Conservation (phyloP, 345 rosid species). For the Syzygium aromaticum region DNA sequence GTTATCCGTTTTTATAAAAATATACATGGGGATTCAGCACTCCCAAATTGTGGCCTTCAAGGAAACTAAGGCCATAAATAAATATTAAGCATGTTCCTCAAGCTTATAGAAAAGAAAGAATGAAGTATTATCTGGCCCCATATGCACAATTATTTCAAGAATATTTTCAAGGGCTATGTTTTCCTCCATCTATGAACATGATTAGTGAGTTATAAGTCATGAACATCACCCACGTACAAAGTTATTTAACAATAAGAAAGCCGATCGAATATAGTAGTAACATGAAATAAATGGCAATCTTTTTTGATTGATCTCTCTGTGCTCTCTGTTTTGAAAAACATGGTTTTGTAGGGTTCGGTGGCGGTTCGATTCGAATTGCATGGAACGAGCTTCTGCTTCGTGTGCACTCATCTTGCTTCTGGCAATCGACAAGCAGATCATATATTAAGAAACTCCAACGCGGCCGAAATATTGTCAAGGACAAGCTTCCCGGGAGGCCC, state of each 20-base stretch:
- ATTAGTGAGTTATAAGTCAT: not conserved
- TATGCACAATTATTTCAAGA: not conserved
- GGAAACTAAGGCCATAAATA: not conserved
- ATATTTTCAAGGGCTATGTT: not conserved
- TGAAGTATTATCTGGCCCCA: not conserved
- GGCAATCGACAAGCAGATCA: slow-evolving; percentile 3
- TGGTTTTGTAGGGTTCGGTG: slow-evolving; percentile 1
- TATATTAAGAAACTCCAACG: slow-evolving; percentile 5
- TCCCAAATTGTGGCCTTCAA: not conserved
- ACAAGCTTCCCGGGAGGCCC: not conserved
- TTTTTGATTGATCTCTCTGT: not conserved
- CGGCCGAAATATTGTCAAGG: not conserved
- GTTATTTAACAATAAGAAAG: not conserved
- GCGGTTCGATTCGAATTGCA: slow-evolving; percentile 1
- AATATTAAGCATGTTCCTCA: not conserved
- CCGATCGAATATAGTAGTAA: not conserved
- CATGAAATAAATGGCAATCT: not conserved
- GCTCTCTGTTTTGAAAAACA: not conserved
- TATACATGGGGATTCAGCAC: not conserved
- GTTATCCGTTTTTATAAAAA: not conserved
- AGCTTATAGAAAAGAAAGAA: not conserved
- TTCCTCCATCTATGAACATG: not conserved
- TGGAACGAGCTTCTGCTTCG: slow-evolving; percentile 7
- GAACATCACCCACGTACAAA: not conserved
- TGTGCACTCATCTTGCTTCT: slow-evolving; percentile 9